Evolutionary conservation across 129 eudicot species (phyloP).

Genomic region (Calendula officinalis): DNA sequence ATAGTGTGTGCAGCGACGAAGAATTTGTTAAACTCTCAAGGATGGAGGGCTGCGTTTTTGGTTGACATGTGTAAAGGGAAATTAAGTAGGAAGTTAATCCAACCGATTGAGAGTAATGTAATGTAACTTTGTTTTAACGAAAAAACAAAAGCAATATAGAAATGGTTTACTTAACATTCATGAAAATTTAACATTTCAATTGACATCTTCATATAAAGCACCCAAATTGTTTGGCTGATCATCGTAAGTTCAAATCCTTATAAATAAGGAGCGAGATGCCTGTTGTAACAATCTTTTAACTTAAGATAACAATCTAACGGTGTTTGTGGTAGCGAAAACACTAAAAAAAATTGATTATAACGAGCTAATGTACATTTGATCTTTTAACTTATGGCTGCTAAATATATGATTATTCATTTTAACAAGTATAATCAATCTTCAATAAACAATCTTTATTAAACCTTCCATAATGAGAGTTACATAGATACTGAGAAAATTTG

Average conservation of each 20-base stretch:
- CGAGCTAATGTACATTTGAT: too few species aligned
- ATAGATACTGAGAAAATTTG: too few species aligned
- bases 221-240: neutral
- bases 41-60: conserved; percentile 6
- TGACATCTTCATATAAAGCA: neutral
- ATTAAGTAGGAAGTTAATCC: conserved; percentile 23
- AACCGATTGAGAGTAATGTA: conserved; percentile 9
- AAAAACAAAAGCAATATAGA: conserved; percentile 16
- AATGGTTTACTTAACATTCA: conserved; percentile 24
- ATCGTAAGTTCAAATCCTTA: neutral
- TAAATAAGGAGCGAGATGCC: neutral
- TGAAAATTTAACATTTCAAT: conserved; percentile 7
- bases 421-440: too few species aligned
- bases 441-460: too few species aligned
- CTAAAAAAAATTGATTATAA: too few species aligned
- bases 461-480: too few species aligned
- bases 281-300: neutral
- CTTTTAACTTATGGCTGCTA: too few species aligned
- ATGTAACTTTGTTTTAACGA: conserved; percentile 8
- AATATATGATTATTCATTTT: too few species aligned
- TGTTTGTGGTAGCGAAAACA: neutral
- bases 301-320: neutral
- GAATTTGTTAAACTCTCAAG: conserved; percentile 30
- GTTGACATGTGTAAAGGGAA: conserved; percentile 22
- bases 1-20: conserved; percentile 50